A percentile compares a stretch with the other conserved stretches of the same genome.
Evolutionary conservation across 2,329 filamentous ascomycete genomes (phyloP).

Genomic region (Hypomyces perniciosus): DNA sequence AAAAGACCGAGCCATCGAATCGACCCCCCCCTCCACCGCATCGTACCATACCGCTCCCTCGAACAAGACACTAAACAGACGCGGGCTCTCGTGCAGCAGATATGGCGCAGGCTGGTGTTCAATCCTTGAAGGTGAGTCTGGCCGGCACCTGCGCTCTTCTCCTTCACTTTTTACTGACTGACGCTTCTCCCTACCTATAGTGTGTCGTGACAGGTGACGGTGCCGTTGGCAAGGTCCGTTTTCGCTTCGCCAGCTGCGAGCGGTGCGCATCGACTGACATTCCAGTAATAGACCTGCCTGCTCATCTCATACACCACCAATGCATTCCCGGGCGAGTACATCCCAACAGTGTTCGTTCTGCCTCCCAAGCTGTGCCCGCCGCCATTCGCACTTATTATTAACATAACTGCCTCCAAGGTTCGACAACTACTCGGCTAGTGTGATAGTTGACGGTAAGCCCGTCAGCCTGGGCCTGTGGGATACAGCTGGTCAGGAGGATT

Average conservation of each 20-base stretch:
- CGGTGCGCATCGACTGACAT: conserved; percentile 6
- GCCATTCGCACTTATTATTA: conserved; percentile 11
- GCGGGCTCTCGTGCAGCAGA: conserved; percentile 23
- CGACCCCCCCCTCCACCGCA: conserved; percentile 7
- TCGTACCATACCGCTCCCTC: conserved; percentile 2
- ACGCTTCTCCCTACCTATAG: conserved; percentile 43
- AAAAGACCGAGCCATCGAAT: neutral
- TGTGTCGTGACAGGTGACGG: conserved; percentile 99
- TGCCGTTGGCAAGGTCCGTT: conserved; percentile 88
- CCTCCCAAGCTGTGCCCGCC: conserved; percentile 8
- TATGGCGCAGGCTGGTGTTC: conserved; percentile 76
- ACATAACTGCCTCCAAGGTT: conserved; percentile 54
- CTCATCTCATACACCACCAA: conserved; percentile 99
- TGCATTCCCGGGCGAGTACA: conserved; percentile 99
- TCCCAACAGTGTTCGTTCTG: conserved; percentile 83
- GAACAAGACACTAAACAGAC: neutral
- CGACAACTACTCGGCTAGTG: conserved; percentile 98
- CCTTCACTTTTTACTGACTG: conserved; percentile 17
- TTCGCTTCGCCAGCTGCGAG: conserved; percentile 7
- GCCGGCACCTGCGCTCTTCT: conserved; percentile 4
- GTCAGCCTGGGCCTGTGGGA: conserved; percentile 97
- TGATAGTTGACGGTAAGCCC: conserved; percentile 97
- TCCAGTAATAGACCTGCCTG: conserved; percentile 73
- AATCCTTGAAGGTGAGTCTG: conserved; percentile 73
- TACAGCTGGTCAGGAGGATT: conserved; percentile 98